Evolutionary conservation across 2,329 filamentous ascomycete species (phyloP).

Genomic region (Claviceps monticola): DNA sequence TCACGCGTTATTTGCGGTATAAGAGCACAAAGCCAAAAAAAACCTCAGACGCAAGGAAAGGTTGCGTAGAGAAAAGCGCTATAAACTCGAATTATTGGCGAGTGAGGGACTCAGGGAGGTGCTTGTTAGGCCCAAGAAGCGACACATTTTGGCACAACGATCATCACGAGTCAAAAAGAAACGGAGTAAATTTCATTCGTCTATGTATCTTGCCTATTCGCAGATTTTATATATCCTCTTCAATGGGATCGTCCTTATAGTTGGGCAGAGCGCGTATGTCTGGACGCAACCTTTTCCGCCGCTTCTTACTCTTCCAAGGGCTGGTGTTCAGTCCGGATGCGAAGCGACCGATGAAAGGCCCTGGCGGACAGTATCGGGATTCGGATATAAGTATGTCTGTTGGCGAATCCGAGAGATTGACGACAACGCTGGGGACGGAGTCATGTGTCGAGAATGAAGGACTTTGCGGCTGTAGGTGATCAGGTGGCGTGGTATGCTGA

Average conservation of each 20-base stretch:
- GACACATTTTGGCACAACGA: neutral
- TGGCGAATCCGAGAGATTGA: neutral
- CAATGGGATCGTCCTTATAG: constrained; percentile 21
- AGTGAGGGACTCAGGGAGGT: too few relatives aligned
- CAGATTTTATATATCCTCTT: constrained; percentile 5
- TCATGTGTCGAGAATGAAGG: neutral
- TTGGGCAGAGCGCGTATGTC: constrained; percentile 20
- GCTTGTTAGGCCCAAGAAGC: too few relatives aligned
- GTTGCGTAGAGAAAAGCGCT: too few relatives aligned
- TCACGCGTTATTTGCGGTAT: too few relatives aligned
- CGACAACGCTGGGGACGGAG: constrained; percentile 6
- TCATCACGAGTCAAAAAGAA: neutral
- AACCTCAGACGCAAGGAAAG: too few relatives aligned
- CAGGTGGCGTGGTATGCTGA: neutral
- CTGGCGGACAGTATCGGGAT: constrained; percentile 3
- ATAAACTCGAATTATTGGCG: too few relatives aligned
- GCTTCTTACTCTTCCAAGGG: constrained; percentile 6
- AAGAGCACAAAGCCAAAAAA: too few relatives aligned
- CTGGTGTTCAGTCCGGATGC: constrained; percentile 6
- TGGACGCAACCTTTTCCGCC: constrained; percentile 14
- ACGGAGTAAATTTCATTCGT: neutral
- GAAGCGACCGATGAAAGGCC: constrained; percentile 18
- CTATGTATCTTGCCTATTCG: neutral
- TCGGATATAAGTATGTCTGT: neutral
- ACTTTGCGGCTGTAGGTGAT: neutral